These are phyloP conservation scores for Polygonum aviculare DNA, from an alignment of 148 eudicot genomes.

Conservation along the genomic window DNA sequence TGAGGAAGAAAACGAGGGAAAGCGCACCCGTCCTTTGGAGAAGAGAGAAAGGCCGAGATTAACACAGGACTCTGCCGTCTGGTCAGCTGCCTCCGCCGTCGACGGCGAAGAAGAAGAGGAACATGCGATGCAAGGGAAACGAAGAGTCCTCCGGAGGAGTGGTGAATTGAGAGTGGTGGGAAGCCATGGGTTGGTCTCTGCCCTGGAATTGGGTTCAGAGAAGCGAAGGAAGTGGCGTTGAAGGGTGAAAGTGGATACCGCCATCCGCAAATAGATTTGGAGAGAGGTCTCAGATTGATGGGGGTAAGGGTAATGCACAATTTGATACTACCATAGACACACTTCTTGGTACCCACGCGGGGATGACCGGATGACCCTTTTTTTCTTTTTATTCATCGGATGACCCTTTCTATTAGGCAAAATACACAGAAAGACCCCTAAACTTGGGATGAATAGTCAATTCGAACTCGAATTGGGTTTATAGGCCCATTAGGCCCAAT, in stretches of 20 bases:
- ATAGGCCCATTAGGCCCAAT: no score
- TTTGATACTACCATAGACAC: no score
- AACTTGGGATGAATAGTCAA: no score
- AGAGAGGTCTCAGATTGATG: no score
- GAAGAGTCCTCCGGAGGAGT: conserved; percentile 16
- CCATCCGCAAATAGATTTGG: conserved; percentile 23
- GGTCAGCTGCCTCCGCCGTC: conserved; percentile 31
- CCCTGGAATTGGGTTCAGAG: conserved; percentile 14
- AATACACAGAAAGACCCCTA: no score
- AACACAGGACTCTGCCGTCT: conserved; percentile 75
- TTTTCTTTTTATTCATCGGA: no score
- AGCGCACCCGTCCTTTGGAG: conserved; percentile 76
- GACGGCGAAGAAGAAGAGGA: conserved; percentile 26
- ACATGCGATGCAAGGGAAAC: conserved; percentile 23
- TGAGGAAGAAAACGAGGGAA: neutral
- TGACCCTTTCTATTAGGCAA: no score
- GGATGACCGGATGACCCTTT: no score
- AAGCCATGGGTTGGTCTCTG: conserved; percentile 16
- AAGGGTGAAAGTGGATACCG: conserved; percentile 27
- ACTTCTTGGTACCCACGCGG: no score
- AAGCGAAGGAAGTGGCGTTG: conserved; percentile 22
- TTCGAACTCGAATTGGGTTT: no score
- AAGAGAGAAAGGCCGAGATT: conserved; percentile 84
- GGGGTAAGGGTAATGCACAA: no score
- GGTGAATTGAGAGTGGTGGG: conserved; percentile 13